Base-by-base conservation (phyloP, 345 rosid species). In the Gossypium raimondii region DNA sequence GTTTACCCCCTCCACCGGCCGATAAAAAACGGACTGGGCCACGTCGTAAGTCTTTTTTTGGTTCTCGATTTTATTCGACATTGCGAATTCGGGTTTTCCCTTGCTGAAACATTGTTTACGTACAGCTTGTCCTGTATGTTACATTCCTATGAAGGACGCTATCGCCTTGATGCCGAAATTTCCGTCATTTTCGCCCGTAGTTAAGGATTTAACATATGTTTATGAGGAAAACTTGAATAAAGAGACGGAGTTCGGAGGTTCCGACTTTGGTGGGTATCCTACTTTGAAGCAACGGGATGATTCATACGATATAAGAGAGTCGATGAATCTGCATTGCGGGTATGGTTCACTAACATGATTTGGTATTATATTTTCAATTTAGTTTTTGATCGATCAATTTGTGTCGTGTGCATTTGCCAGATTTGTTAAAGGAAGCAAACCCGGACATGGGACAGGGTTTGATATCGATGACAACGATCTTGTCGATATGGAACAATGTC, bases 121-220 rank as follows among this genome's bases (percentile, higher is more conserved):
- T 73, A 77, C 93, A 96, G 99, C 99, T 52, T 96, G 99, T 84
- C 97, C 95, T 2, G 99, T 96, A 14, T 96, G 99, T 82, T 96
- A 96, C 85, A 93, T 96, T 81, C 95, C 95, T 4, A 90, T 92
- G 61, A 90, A 93, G 82, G 98, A 96, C 80, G 99, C 99, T 65
- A 73, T 90, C 80, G 89, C 89, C 34, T 84, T 88, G 76, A 93
- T 92, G 94, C 99, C 99, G 43, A 86, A 75, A 75, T 82, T 81
- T 64, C 90, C 99, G 11, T 92, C 98, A 60, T 91, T 81, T 81
- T 91, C 97, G 45, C 98, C 97, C 2, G 87, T 88, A 69, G 77
- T 96, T 70, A 89, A 90, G 80, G 78, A 83, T 75, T 84, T 96
- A 78, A 85, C 91, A 8, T 96, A 93, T 68, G 80, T 96, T 60